Percentiles rank a stretch among this genome's conserved stretches.
These are phyloP conservation scores for Fibroporia radiculosa DNA, from an alignment of 768 basidiomycete genomes.

Conservation along the genomic window DNA sequence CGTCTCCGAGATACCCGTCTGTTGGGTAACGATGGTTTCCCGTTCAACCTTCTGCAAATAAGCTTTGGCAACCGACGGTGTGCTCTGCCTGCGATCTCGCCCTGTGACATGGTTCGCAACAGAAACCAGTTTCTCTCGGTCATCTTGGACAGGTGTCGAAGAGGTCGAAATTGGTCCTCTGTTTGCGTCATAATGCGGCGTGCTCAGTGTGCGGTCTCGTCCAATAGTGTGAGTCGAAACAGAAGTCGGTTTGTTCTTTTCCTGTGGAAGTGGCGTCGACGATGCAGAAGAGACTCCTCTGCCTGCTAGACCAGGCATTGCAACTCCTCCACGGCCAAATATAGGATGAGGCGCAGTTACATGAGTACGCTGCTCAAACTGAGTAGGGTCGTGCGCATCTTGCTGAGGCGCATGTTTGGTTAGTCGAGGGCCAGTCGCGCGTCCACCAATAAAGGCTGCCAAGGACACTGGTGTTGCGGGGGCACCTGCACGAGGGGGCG, in stretches of 20 bases:
- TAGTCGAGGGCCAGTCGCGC: slow-evolving; percentile 65
- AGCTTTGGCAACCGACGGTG: slow-evolving; percentile 26
- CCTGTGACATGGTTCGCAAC: slow-evolving; percentile 31
- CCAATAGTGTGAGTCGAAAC: neutral
- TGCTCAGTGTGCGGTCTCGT: slow-evolving; percentile 26
- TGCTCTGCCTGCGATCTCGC: slow-evolving; percentile 46
- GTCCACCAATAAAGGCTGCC: slow-evolving; percentile 77
- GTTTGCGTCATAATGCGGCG: too few species aligned
- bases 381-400: slow-evolving; percentile 55
- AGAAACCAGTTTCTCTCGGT: slow-evolving; percentile 28
- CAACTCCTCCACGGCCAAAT: slow-evolving; percentile 68
- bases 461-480: slow-evolving; percentile 52
- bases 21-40: slow-evolving; percentile 28
- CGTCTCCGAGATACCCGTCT: too few species aligned
- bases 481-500: slow-evolving; percentile 1
- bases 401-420: slow-evolving; percentile 67
- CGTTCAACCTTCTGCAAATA: slow-evolving; percentile 34
- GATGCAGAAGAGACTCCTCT: slow-evolving; percentile 11
- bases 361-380: slow-evolving; percentile 54
- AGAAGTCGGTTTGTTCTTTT: slow-evolving; percentile 3
- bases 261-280: slow-evolving; percentile 7
- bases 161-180: too few species aligned
- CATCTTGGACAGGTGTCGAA: slow-evolving; percentile 29
- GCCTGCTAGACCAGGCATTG: slow-evolving; percentile 63
- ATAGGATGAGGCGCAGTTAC: slow-evolving; percentile 54